These are phyloP conservation scores for Euphrasia confusa DNA, from an alignment of 257 asterid genomes.

Conservation along the genomic window DNA sequence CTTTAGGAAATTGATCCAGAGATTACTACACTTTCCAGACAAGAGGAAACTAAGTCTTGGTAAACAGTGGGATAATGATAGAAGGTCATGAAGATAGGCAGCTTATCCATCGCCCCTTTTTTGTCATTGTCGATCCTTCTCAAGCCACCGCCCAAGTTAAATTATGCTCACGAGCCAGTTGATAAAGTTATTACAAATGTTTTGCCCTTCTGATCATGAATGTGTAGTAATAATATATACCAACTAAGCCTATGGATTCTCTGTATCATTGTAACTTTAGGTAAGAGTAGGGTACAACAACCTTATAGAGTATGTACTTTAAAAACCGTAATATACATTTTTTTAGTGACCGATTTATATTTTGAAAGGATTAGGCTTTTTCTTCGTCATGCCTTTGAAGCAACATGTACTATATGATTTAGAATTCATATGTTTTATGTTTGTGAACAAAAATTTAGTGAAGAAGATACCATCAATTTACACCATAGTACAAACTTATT, in stretches of 20 bases:
- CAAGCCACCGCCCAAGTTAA: neutral
- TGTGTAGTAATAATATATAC: neutral
- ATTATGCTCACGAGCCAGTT: neutral
- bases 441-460: too few species aligned
- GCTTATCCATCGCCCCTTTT: neutral
- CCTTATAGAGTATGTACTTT: neutral
- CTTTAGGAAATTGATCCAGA: slow-evolving; percentile 31
- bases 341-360: neutral
- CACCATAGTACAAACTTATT: neutral
- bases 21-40: slow-evolving; percentile 2
- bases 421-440: too few species aligned
- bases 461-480: too few species aligned
- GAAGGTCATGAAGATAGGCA: neutral
- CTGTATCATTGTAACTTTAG: neutral
- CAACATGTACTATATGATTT: too few species aligned
- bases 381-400: neutral
- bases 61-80: neutral
- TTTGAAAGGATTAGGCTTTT: neutral
- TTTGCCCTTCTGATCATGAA: too few species aligned
- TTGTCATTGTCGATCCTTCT: neutral
- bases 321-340: neutral
- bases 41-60: neutral
- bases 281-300: neutral
- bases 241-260: neutral
- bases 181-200: neutral